Evolutionary conservation across 2,329 filamentous ascomycete species (phyloP), one percentile per base, ranked within the genome.

Genomic region (Neoarthrinium moseri): DNA sequence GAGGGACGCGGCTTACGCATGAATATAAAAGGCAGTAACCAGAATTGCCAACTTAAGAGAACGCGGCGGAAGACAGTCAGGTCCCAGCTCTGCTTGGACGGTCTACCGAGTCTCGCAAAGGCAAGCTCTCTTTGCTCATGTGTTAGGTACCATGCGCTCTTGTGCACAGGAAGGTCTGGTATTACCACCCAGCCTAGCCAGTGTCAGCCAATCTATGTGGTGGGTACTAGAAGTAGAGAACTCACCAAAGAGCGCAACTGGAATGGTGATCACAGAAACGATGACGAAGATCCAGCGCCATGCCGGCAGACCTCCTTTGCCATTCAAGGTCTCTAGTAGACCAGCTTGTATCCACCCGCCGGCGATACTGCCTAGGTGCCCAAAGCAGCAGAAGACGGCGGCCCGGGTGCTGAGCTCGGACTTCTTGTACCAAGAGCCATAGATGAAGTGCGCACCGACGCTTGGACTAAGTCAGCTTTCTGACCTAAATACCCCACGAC

Each of bases 251-350:
- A 80, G 48, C 0, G 76, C 74, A 12, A 82, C 72, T 0, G 74
- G 77, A 4, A 82, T 64, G 2, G 75, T 79, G 55, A 81, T 80
- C 18, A 79, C 65, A 1, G 75, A 77, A 48, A 81, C 78, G 15
- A 83, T 78, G 8, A 83, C 73, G 42, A 82, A 83, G 0, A 81
- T 61, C 77, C 72, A 76, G 17, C 53, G 47, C 33, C 32, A 34
- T n/a, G 18, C 40, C 26, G 34, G 33, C 47, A 33, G 51, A 49
- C 46, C 67, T 11, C 55, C 53, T 18, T 34, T 42, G 2, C 64
- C 67, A 20, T 63, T 60, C 2, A 72, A 49, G 5, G 62, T 62
- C 11, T 61, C 47, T 34, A 72, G 57, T 74, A 75, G 78, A 0
- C 77, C 77, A 0, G 73, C 63, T 55, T 73, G 70, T 20, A 73